These are phyloP conservation scores for Fusarium armeniacum DNA, from an alignment of 2,329 filamentous ascomycete genomes.

Conservation along the genomic window DNA sequence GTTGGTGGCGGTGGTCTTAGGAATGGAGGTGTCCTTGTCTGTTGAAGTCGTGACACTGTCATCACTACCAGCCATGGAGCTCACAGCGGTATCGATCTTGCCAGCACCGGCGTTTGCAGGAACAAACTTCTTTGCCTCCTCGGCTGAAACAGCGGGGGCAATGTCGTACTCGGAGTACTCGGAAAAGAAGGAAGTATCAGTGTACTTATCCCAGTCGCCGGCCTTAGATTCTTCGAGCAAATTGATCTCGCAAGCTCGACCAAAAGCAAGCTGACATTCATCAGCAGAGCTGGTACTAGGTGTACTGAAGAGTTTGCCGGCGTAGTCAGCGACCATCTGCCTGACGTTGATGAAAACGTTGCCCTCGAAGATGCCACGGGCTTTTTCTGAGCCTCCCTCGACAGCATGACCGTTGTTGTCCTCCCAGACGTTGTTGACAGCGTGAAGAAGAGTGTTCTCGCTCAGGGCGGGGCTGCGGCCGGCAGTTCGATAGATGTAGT, in stretches of 20 bases:
- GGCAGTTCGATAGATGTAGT: slow-evolving; percentile 61
- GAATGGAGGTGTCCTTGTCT: too few relatives aligned
- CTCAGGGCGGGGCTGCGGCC: slow-evolving; percentile 9
- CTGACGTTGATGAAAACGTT: slow-evolving; percentile 18
- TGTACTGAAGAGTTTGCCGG: not conserved
- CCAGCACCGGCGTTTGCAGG: slow-evolving; percentile 1
- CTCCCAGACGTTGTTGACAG: slow-evolving; percentile 20
- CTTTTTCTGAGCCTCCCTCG: not conserved
- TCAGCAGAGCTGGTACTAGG: not conserved
- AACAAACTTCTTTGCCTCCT: slow-evolving; percentile 14
- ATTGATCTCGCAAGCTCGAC: slow-evolving; percentile 3
- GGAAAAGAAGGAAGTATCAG: slow-evolving; percentile 24
- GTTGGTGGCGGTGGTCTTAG: too few relatives aligned
- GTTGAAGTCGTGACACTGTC: too few relatives aligned
- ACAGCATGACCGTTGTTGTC: slow-evolving; percentile 9
- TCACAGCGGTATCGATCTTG: slow-evolving; percentile 2
- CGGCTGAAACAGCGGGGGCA: slow-evolving; percentile 8
- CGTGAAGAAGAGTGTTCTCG: slow-evolving; percentile 15
- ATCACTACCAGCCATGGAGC: too few relatives aligned
- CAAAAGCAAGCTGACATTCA: slow-evolving; percentile 7
- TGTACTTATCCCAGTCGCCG: slow-evolving; percentile 5
- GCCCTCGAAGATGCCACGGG: slow-evolving; percentile 4
- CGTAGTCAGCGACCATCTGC: not conserved
- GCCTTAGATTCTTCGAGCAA: not conserved
- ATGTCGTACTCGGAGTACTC: slow-evolving; percentile 16